These are phyloP conservation scores for Piper betle DNA, from an alignment of 164 flowering plant genomes.

Conservation along the genomic window DNA sequence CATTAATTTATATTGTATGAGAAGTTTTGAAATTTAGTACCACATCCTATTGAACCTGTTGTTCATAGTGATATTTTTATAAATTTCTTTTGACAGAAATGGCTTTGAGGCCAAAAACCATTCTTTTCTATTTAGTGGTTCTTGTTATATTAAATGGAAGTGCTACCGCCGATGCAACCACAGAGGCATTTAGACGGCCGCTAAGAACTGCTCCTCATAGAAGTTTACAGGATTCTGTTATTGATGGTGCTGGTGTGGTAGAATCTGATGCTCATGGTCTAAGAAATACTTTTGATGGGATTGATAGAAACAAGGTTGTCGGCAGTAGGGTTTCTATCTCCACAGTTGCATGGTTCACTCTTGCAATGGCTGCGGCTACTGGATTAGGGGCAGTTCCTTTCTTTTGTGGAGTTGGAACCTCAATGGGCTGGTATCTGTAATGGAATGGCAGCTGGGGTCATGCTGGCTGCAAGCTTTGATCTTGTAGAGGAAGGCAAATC, in stretches of 20 bases:
- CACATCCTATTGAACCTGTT: background rate
- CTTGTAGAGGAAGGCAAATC: slow-evolving; percentile 90
- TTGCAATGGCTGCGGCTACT: slow-evolving; percentile 97
- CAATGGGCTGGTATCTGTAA: slow-evolving; percentile 97
- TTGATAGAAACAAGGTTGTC: slow-evolving; percentile 28
- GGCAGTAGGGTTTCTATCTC: slow-evolving; percentile 56
- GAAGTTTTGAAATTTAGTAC: too few species aligned
- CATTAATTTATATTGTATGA: too few species aligned
- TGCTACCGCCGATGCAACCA: slow-evolving; percentile 20
- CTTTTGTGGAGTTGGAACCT: slow-evolving; percentile 92
- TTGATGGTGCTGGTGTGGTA: slow-evolving; percentile 49
- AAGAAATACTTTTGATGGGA: slow-evolving; percentile 10
- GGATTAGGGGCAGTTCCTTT: slow-evolving; percentile 97
- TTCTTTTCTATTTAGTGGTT: background rate
- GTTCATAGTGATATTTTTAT: background rate
- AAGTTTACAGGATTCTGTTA: slow-evolving; percentile 30
- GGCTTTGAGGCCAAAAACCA: background rate
- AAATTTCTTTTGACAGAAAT: too few species aligned
- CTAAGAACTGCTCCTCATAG: slow-evolving; percentile 53
- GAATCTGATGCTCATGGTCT: slow-evolving; percentile 23
- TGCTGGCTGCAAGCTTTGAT: slow-evolving; percentile 99
- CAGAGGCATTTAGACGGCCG: slow-evolving; percentile 15
- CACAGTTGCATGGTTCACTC: slow-evolving; percentile 74
- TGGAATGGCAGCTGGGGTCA: slow-evolving; percentile 98
- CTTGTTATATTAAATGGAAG: background rate